phyloP scores from a whole-genome alignment of 306 rosid species.

The Glycine tomentella region DNA sequence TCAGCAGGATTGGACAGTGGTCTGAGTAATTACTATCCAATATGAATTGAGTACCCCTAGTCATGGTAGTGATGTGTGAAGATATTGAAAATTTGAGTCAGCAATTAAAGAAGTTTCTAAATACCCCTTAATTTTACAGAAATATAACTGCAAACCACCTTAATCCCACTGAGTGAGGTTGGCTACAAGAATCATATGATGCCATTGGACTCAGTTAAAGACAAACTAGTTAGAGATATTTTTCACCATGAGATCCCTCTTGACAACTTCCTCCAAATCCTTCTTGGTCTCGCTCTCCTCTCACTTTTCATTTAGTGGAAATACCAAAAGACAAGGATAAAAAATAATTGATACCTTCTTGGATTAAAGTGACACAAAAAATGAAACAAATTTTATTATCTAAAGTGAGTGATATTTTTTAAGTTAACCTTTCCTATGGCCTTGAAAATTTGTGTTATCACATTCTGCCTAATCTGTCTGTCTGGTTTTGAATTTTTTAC shows the following conservation, averaged over 20 bases:
- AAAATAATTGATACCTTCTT: not conserved
- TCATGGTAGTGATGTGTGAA: conserved; percentile 18
- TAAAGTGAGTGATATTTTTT: not conserved
- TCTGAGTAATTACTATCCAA: too few relatives aligned
- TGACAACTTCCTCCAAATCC: not conserved
- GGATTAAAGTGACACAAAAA: not conserved
- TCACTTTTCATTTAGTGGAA: not conserved
- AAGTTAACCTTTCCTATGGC: conserved; percentile 8
- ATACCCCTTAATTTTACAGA: conserved; percentile 2
- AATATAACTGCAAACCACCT: conserved; percentile 4
- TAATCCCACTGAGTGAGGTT: not conserved
- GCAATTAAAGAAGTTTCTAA: not conserved
- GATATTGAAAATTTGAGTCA: conserved; percentile 21
- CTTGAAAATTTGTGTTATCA: not conserved
- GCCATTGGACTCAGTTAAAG: not conserved
- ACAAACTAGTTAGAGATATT: not conserved
- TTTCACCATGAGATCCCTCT: not conserved
- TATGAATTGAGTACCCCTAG: not conserved
- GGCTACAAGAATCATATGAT: not conserved
- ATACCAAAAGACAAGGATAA: not conserved
- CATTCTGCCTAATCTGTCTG: not conserved
- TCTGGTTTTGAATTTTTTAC: conserved; percentile 12
- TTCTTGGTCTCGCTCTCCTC: not conserved
- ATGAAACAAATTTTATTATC: not conserved
- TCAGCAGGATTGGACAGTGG: too few relatives aligned